Evolutionary conservation across 495 filamentous ascomycete species (phyloP).

Genomic region (Penicillium fimorum): DNA sequence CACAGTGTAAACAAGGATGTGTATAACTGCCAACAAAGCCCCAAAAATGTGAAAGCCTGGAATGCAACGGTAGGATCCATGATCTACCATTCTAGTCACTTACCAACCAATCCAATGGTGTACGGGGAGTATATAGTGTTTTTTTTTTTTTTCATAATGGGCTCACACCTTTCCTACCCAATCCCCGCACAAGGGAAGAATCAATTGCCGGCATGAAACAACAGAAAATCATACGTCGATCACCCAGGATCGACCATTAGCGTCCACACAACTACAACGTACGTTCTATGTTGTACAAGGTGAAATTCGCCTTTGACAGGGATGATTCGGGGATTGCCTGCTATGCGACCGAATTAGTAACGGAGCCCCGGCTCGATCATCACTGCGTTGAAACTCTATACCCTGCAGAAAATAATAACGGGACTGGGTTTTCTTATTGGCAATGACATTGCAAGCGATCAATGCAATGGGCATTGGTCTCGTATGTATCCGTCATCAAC

Average conservation of each 20-base stretch:
- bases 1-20: neutral
- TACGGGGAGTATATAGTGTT: constrained; percentile 1
- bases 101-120: neutral
- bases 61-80: constrained; percentile 26
- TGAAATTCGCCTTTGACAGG: neutral
- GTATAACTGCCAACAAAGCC: neutral
- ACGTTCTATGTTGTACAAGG: neutral
- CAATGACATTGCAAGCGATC: constrained; percentile 1
- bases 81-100: constrained; percentile 18
- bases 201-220: constrained; percentile 19
- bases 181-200: constrained; percentile 15
- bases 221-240: constrained; percentile 16
- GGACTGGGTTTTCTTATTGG: neutral
- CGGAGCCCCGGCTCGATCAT: neutral
- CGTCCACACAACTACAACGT: constrained; percentile 3
- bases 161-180: constrained; percentile 4
- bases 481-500: neutral
- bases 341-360: neutral
- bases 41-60: neutral
- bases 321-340: neutral
- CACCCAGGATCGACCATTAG: constrained; percentile 30
- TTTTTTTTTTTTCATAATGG: too few relatives aligned
- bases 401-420: neutral
- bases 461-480: constrained; percentile 1
- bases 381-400: neutral